phyloP scores from a whole-genome alignment of 257 asterid species.

The Salvia splendens region DNA sequence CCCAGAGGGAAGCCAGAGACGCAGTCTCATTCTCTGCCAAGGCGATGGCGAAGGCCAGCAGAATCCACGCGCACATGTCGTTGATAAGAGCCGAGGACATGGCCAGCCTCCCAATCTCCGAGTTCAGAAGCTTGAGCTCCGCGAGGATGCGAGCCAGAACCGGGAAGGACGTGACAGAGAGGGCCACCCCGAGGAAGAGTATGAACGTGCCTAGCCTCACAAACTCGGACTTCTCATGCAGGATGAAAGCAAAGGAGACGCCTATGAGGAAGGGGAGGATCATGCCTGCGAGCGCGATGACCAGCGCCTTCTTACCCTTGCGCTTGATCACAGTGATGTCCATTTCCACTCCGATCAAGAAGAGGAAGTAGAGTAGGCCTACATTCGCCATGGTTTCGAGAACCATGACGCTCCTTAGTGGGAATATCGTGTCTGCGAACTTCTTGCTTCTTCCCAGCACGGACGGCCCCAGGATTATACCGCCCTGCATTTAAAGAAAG shows the following conservation, averaged over 20 bases:
- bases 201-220: slow-evolving; percentile 71
- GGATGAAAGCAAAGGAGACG: slow-evolving; percentile 55
- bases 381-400: slow-evolving; percentile 95
- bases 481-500: slow-evolving; percentile 56
- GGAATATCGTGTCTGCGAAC: slow-evolving; percentile 64
- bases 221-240: slow-evolving; percentile 49
- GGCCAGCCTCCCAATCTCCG: slow-evolving; percentile 77
- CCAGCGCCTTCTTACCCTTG: slow-evolving; percentile 63
- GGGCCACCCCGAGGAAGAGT: slow-evolving; percentile 85
- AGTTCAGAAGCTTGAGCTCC: slow-evolving; percentile 87
- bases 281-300: slow-evolving; percentile 76
- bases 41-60: slow-evolving; percentile 79
- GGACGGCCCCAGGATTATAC: slow-evolving; percentile 87
- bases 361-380: slow-evolving; percentile 88
- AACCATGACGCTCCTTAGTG: slow-evolving; percentile 93
- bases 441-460: slow-evolving; percentile 57
- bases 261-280: slow-evolving; percentile 76
- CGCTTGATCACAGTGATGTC: slow-evolving; percentile 75
- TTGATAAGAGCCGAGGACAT: slow-evolving; percentile 91
- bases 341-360: slow-evolving; percentile 96
- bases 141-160: slow-evolving; percentile 91
- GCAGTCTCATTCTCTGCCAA: slow-evolving; percentile 69
- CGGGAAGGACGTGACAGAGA: slow-evolving; percentile 88
- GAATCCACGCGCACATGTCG: slow-evolving; percentile 90
- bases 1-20: slow-evolving; percentile 75